Evolutionary conservation across 768 basidiomycete species (phyloP).

Genomic region (Brasilioporus rufonigricans): DNA sequence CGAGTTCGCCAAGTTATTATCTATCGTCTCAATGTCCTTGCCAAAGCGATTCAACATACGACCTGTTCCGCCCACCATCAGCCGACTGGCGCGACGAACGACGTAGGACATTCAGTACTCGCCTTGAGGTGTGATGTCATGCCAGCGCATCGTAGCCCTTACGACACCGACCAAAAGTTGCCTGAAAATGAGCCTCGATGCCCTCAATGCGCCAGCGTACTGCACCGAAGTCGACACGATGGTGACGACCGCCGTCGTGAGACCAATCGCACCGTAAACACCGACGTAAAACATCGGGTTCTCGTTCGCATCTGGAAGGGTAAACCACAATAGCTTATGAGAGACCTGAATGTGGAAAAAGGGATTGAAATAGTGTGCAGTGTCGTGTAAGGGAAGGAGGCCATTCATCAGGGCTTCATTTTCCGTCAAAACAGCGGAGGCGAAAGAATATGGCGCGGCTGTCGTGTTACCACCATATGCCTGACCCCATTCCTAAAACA

Average conservation of each 20-base stretch:
- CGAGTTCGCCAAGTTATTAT: constrained; percentile 63
- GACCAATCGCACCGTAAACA: constrained; percentile 61
- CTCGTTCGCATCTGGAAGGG: constrained; percentile 48
- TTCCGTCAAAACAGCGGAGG: constrained; percentile 22
- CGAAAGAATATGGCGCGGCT: constrained; percentile 14
- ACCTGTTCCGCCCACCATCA: constrained; percentile 37
- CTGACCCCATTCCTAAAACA: constrained; percentile 27
- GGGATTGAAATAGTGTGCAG: constrained; percentile 14
- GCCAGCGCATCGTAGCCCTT: constrained; percentile 81
- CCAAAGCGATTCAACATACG: constrained; percentile 87
- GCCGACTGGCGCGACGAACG: not conserved
- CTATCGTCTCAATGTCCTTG: constrained; percentile 87
- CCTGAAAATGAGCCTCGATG: constrained; percentile 38
- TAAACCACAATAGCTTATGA: constrained; percentile 14
- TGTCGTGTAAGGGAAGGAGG: constrained; percentile 19
- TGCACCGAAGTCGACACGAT: constrained; percentile 50
- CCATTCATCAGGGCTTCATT: constrained; percentile 30
- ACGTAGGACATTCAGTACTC: not conserved
- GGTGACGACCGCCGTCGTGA: constrained; percentile 45
- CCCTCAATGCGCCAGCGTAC: constrained; percentile 50
- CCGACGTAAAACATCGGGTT: constrained; percentile 73
- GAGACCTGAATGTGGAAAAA: constrained; percentile 15
- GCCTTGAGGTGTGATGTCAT: constrained; percentile 82
- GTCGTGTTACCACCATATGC: constrained; percentile 19
- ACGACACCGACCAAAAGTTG: constrained; percentile 68